Conservation (phyloP, 2,329 filamentous ascomycete genomes). For the Diaporthe citriasiana region DNA sequence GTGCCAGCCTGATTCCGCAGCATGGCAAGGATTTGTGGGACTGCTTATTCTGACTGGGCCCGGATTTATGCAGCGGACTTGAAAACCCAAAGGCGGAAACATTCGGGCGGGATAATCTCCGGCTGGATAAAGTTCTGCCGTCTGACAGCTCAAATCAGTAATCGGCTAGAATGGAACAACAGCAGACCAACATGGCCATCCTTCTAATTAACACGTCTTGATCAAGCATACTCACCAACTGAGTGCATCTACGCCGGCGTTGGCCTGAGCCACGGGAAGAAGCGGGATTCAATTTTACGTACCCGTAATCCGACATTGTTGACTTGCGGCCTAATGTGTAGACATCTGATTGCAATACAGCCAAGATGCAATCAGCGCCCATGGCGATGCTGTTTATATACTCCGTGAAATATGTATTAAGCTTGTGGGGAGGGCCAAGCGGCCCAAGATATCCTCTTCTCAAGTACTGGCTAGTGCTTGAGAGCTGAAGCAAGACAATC, state of each 20-base stretch:
- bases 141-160: background rate
- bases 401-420: background rate
- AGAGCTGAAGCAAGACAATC: background rate
- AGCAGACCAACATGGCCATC: background rate
- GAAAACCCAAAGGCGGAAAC: background rate
- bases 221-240: background rate
- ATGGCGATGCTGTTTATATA: background rate
- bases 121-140: background rate
- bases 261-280: background rate
- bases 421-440: background rate
- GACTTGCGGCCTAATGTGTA: background rate
- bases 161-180: background rate
- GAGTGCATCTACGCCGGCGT: background rate
- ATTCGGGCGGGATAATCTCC: background rate
- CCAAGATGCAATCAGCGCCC: background rate
- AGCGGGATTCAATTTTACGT: background rate
- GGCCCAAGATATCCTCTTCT: background rate
- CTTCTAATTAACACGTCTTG: background rate
- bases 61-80: background rate
- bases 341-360: background rate
- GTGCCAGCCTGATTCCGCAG: background rate
- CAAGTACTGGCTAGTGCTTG: background rate
- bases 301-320: constrained; percentile 1
- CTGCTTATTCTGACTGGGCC: background rate
- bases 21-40: too few species aligned